These are phyloP conservation scores for Calvatia gigantea DNA, from an alignment of 768 basidiomycete genomes.

Conservation along the genomic window DNA sequence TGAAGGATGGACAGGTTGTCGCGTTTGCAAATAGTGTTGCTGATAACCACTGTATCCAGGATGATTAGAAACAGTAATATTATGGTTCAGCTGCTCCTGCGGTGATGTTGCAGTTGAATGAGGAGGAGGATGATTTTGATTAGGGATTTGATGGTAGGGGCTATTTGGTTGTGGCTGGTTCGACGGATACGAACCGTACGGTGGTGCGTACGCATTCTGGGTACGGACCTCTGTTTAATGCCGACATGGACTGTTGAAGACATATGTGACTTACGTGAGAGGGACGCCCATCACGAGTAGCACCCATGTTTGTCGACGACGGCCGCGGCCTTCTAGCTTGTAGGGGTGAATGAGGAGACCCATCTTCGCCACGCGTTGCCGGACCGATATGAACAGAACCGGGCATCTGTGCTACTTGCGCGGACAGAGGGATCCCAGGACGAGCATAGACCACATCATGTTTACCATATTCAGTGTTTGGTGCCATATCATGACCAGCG, in stretches of 20 bases:
- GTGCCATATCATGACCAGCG: slow-evolving; percentile 35
- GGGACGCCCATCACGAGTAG: slow-evolving; percentile 44
- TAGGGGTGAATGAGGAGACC: slow-evolving; percentile 29
- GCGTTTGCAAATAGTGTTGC: slow-evolving; percentile 9
- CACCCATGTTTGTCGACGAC: slow-evolving; percentile 29
- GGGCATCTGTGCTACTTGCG: slow-evolving; percentile 36
- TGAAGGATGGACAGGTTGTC: slow-evolving; percentile 4
- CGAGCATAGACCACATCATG: slow-evolving; percentile 47
- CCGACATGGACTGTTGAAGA: not conserved
- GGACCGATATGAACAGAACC: slow-evolving; percentile 32
- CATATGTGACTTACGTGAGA: slow-evolving; percentile 42
- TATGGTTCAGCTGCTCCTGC: slow-evolving; percentile 11
- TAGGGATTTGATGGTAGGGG: slow-evolving; percentile 29
- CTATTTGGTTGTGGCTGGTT: slow-evolving; percentile 33
- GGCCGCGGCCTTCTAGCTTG: slow-evolving; percentile 43
- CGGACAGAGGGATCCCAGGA: slow-evolving; percentile 43
- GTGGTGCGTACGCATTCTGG: slow-evolving; percentile 28
- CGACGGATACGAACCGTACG: slow-evolving; percentile 34
- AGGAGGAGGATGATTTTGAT: slow-evolving; percentile 7
- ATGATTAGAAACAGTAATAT: slow-evolving; percentile 7
- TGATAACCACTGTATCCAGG: slow-evolving; percentile 8
- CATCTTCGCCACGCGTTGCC: slow-evolving; percentile 32
- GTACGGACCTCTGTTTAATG: not conserved
- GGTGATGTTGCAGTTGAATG: slow-evolving; percentile 9
- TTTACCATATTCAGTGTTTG: slow-evolving; percentile 42